A percentile compares a stretch with the other conserved stretches of the same genome.
Conservation (phyloP, 495 filamentous ascomycete genomes). For the Immersiella caudata region DNA sequence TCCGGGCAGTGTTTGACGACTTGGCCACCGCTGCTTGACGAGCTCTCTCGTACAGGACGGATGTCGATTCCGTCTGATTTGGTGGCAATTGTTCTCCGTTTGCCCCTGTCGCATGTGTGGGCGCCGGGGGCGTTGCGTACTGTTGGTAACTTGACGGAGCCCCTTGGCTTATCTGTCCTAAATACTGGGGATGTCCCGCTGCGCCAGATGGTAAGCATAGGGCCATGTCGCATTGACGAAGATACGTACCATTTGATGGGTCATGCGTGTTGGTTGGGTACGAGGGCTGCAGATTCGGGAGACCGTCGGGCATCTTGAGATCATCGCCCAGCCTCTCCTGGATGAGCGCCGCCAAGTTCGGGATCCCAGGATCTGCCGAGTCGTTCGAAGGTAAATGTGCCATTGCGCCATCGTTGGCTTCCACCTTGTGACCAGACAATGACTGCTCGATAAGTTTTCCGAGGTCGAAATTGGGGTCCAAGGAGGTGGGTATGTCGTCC, state of each 20-base stretch:
- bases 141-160: conserved; percentile 26
- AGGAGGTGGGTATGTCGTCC: conserved; percentile 10
- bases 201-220: background rate
- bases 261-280: conserved; percentile 17
- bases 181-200: conserved; percentile 27
- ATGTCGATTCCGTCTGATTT: conserved; percentile 75
- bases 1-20: conserved; percentile 70
- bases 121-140: conserved; percentile 24
- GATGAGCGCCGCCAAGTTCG: conserved; percentile 12
- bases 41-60: conserved; percentile 78
- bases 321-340: background rate
- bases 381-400: background rate
- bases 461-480: conserved; percentile 25
- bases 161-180: conserved; percentile 23
- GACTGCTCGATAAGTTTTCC: conserved; percentile 34
- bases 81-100: conserved; percentile 51
- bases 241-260: conserved; percentile 21
- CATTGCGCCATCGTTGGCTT: conserved; percentile 15
- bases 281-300: conserved; percentile 19
- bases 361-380: conserved; percentile 7
- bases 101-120: conserved; percentile 12
- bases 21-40: conserved; percentile 81
- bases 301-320: conserved; percentile 23
- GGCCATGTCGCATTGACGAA: background rate
- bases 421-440: conserved; percentile 21